Percentiles rank a stretch among this genome's conserved stretches.
Conservation (phyloP, 768 basidiomycete genomes). For the Gloeophyllum trabeum region DNA sequence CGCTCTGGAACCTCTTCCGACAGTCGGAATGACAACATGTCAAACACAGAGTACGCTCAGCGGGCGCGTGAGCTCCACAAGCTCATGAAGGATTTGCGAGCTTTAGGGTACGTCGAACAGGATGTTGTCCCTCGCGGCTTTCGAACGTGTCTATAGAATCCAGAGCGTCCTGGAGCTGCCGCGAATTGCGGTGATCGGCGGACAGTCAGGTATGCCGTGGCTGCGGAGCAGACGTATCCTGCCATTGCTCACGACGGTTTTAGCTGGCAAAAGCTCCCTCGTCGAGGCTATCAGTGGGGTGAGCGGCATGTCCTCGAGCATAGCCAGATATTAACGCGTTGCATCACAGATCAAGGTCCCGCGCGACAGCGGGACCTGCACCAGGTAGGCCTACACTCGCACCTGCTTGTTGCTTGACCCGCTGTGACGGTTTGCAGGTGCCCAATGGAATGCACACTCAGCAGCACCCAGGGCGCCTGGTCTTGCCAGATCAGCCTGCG, state of each 20-base stretch:
- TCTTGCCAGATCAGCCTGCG: slow-evolving; percentile 14
- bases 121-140: not conserved
- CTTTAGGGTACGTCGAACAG: slow-evolving; percentile 23
- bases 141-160: slow-evolving; percentile 17
- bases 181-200: slow-evolving; percentile 43
- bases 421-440: slow-evolving; percentile 6
- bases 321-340: too few species aligned
- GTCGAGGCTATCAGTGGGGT: slow-evolving; percentile 50
- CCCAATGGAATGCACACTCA: slow-evolving; percentile 9
- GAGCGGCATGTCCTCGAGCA: too few species aligned
- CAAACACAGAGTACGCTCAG: slow-evolving; percentile 23
- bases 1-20: not conserved
- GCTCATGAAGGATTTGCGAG: slow-evolving; percentile 24
- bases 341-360: slow-evolving; percentile 56
- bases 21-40: not conserved
- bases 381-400: slow-evolving; percentile 23
- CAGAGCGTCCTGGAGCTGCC: slow-evolving; percentile 31
- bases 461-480: slow-evolving; percentile 10
- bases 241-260: slow-evolving; percentile 1
- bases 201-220: slow-evolving; percentile 41
- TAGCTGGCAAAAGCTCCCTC: slow-evolving; percentile 50
- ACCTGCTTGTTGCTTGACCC: not conserved
- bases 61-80: slow-evolving; percentile 27
- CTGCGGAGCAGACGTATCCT: too few species aligned
- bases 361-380: slow-evolving; percentile 50